Evolutionary conservation across 169 alveolate species (phyloP), one percentile per base, ranked within the genome.

Genomic region (Pseudocohnilembus persalinus): DNA sequence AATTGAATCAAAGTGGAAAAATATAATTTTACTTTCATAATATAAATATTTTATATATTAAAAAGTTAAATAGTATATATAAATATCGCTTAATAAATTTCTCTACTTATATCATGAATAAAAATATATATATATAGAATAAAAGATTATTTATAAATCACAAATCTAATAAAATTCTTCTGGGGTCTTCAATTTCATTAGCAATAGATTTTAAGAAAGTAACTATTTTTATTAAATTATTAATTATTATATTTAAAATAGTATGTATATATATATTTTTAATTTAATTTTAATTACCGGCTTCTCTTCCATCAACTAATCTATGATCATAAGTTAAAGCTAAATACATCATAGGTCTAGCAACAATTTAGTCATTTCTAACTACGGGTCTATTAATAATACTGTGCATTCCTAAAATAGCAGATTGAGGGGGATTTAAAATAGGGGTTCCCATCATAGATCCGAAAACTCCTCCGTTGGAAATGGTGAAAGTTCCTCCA

Each of bases 321-420:
- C 99, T 96, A 95, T 98, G 99, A 88, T 98, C 99, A 93, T 98
- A 98, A 72, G 99, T 97, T 83, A 98, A 92, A 29, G 99, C 99
- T 65, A 98, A 89, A 95, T 95, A 91, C 99, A 98, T 98, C 83
- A 97, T 95, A n/a, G 99, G 99, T 64, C 99, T 93, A 32, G 98
- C 98, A 29, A 95, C 99, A 82, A 98, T 96, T 86, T 94, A 92
- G 88, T 96, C 98, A 81, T 96, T 97, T 76, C 95, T 94, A 28
- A 96, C 99, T 35, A 98, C 99, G n/a, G 99, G 96, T 88, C 99
- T 89, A 90, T 97, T 93, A 64, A 92, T 91, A 31, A 97, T 97
- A 29, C 98, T 94, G 89, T 98, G 99, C 99, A 98, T 98, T 73
- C 99, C 99, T 68, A 98, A 93, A 81, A 98, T 98, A 31, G 99